Percentiles rank a stretch among this genome's conserved stretches.
Conservation (phyloP, 768 basidiomycete species). For the Serpula lacrymans region DNA sequence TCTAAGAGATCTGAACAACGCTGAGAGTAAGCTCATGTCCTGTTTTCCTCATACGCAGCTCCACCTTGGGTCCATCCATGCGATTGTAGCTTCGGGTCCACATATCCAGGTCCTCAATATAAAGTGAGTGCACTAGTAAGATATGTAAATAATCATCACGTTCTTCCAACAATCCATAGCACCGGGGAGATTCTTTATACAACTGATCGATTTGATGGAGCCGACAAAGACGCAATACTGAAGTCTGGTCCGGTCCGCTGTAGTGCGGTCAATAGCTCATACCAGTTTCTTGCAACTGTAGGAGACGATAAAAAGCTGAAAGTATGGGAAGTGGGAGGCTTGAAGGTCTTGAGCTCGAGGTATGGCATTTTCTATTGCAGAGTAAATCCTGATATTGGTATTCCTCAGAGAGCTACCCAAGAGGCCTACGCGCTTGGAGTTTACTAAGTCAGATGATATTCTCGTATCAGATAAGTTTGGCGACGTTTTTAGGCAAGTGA, state of each 20-base stretch:
- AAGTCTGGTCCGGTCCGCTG: conserved; percentile 60
- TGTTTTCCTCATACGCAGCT: conserved; percentile 50
- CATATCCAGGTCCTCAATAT: conserved; percentile 60
- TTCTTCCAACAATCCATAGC: no score
- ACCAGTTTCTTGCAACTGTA: conserved; percentile 52
- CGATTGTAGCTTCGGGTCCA: conserved; percentile 53
- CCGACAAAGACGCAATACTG: conserved; percentile 29
- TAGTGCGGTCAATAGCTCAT: conserved; percentile 45
- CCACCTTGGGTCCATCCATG: conserved; percentile 31
- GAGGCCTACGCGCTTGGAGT: conserved; percentile 66
- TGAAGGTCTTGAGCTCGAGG: conserved; percentile 63
- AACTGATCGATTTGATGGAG: conserved; percentile 30
- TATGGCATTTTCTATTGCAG: conserved; percentile 23
- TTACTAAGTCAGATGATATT: conserved; percentile 64
- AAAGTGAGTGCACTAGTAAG: conserved; percentile 39
- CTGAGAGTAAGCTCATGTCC: no score
- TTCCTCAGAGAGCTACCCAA: conserved; percentile 73
- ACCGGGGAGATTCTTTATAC: conserved; percentile 51
- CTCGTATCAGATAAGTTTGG: conserved; percentile 93
- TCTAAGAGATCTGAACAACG: no score
- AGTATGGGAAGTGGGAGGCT: conserved; percentile 62
- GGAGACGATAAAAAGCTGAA: conserved; percentile 82
- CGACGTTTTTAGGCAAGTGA: conserved; percentile 78
- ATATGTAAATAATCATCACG: no score
- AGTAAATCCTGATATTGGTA: background rate